Conservation (phyloP, 345 rosid genomes). For the Salix koriyanagi region DNA sequence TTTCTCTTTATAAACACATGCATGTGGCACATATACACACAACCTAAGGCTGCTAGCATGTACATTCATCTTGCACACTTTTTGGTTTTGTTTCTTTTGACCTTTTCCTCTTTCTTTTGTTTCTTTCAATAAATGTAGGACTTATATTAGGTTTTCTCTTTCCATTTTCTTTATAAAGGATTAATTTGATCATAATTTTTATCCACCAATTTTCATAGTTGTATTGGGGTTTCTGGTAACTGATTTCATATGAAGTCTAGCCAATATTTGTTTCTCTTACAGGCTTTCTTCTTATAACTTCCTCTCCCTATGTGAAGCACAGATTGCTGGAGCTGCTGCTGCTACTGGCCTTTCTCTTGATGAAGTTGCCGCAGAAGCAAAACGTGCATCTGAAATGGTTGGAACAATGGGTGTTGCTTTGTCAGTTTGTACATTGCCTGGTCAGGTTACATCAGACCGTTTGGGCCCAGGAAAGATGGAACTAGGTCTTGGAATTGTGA, state of each 20-base stretch:
- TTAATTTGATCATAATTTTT: background rate
- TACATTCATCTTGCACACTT: background rate
- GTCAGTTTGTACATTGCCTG: slow-evolving; percentile 88
- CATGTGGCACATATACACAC: background rate
- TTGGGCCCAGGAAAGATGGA: slow-evolving; percentile 89
- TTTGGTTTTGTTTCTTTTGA: background rate
- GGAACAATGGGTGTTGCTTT: slow-evolving; percentile 95
- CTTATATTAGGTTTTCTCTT: background rate
- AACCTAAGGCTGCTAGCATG: background rate
- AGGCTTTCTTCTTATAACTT: background rate
- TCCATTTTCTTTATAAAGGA: background rate
- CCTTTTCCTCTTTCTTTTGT: background rate
- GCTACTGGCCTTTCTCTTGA: slow-evolving; percentile 75
- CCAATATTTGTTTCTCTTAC: background rate
- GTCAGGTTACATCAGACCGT: slow-evolving; percentile 84
- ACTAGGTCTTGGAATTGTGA: slow-evolving; percentile 97
- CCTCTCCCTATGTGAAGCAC: slow-evolving; percentile 26
- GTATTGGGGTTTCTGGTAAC: background rate
- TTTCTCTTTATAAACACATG: background rate
- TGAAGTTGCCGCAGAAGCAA: slow-evolving; percentile 76
- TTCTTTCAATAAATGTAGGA: background rate
- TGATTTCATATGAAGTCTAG: background rate
- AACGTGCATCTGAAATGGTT: slow-evolving; percentile 71
- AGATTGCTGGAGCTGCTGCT: slow-evolving; percentile 98
- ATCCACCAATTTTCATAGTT: background rate